Evolutionary conservation across 306 rosid genomes (phyloP).

Genomic region (Cicer cuneatum): DNA sequence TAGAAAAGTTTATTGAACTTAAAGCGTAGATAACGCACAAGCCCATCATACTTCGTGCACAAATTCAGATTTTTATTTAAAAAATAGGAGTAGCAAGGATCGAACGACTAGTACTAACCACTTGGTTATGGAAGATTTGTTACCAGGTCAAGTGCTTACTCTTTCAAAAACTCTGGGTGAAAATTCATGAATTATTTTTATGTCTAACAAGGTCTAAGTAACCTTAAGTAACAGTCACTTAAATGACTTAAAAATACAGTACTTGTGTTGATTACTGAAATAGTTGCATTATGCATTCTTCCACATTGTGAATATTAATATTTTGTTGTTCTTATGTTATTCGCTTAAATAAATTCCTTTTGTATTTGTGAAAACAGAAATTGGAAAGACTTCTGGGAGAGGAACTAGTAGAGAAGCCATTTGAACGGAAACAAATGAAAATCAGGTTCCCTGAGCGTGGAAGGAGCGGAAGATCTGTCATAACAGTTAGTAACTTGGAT

Average conservation of each 20-base stretch:
- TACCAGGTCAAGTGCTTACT: neutral
- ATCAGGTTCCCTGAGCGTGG: conserved; percentile 97
- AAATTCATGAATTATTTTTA: neutral
- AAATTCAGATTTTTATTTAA: neutral
- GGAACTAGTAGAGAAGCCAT: conserved; percentile 87
- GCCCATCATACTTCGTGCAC: neutral
- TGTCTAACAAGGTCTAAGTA: conserved; percentile 11
- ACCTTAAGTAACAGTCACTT: conserved; percentile 16
- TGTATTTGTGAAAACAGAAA: conserved; percentile 66
- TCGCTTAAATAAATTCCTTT: conserved; percentile 40
- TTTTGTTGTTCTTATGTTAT: conserved; percentile 34
- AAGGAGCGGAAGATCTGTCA: conserved; percentile 89
- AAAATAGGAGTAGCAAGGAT: neutral
- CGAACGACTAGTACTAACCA: neutral
- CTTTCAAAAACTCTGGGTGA: conserved; percentile 3
- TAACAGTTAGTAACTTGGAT: conserved; percentile 67
- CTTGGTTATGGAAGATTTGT: conserved; percentile 3
- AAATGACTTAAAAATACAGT: conserved; percentile 17
- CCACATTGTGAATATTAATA: conserved; percentile 18
- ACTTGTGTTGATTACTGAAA: conserved; percentile 30
- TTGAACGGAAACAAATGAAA: conserved; percentile 95
- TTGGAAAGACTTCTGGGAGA: conserved; percentile 92
- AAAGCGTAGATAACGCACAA: neutral
- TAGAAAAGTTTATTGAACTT: neutral
- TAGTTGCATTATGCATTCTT: conserved; percentile 34